phyloP scores from a whole-genome alignment of 2,329 filamentous ascomycete species.

The Cladosporium sp. region DNA sequence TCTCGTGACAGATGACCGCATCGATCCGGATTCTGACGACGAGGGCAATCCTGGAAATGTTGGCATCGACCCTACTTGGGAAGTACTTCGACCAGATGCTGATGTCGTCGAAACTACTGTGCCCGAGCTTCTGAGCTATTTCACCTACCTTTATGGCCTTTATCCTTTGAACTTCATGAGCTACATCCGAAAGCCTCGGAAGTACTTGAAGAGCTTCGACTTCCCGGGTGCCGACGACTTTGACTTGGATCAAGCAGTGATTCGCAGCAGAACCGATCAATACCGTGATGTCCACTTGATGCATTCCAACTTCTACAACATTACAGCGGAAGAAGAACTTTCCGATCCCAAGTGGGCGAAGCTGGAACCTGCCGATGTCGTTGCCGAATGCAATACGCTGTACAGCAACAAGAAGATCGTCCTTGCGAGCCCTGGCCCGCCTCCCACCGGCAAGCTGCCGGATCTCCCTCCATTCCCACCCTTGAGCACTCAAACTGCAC shows the following conservation, averaged over 20 bases:
- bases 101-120: constrained; percentile 60
- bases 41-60: constrained; percentile 37
- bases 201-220: constrained; percentile 70
- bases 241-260: constrained; percentile 73
- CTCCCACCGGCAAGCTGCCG: constrained; percentile 44
- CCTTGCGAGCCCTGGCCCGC: constrained; percentile 44
- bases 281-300: constrained; percentile 70
- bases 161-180: constrained; percentile 85
- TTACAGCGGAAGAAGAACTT: constrained; percentile 76
- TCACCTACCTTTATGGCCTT: constrained; percentile 76
- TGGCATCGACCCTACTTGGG: constrained; percentile 52
- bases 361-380: constrained; percentile 73
- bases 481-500: constrained; percentile 17
- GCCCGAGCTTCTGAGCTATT: constrained; percentile 68
- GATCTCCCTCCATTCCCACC: constrained; percentile 38
- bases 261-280: constrained; percentile 69
- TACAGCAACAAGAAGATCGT: constrained; percentile 45
- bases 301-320: constrained; percentile 79
- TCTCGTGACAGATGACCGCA: constrained; percentile 33
- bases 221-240: constrained; percentile 68
- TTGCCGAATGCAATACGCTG: constrained; percentile 74
- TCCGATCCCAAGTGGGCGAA: constrained; percentile 76
- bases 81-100: constrained; percentile 58
- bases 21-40: constrained; percentile 28
- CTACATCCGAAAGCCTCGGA: constrained; percentile 77